Evolutionary conservation across 805 yeast species (phyloP), one percentile per base, ranked within the genome.

Genomic region (Ogataea paradorogensis): DNA sequence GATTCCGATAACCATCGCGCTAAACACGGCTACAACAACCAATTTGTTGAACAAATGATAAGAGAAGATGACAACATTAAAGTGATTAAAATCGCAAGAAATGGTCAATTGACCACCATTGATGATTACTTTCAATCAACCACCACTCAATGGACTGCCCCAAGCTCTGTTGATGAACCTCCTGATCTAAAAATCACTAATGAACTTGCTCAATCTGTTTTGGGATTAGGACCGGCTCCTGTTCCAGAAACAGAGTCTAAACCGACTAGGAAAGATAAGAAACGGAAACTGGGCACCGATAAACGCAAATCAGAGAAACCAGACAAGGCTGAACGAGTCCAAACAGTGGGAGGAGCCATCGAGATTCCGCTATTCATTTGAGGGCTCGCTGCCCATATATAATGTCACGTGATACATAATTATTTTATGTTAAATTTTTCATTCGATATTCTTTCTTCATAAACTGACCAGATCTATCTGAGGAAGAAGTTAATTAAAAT

Each of bases 311-410:
- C 30, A 4, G 29, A 30, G 21, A 48, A 35, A 29, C 38, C 41
- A 18, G 55, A 38, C 37, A 47, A 51, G 25, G 46, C 47, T 20
- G 52, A 53, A 27, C 52, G 48, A n/a, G 42, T 61, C n/a, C 58
- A 59, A 29, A 61, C 66, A 1, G 69, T 65, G 27, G 71, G 71
- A 9, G 71, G 71, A 9, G 71, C 71, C 6, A 66, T 69, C 32
- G 76, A 70, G 43, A 62, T 70, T 9, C 76, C 76, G 1, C 53
- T 71, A 18, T 71, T 70, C 43, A 56, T 70, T 24, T 67, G 28
- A 42, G 42, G 46, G 47, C 33, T 7, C 15, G 8, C 35, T 35
- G 45, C 50, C 53, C 35, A 3, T 1, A 3, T 9, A 1, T 1
- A 3, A 2, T 24, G 31, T 43, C 53, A 48, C 53, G 53, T 48